These are phyloP conservation scores for Talaromyces proteolyticus DNA, from an alignment of 495 filamentous ascomycete genomes.

Conservation along the genomic window DNA sequence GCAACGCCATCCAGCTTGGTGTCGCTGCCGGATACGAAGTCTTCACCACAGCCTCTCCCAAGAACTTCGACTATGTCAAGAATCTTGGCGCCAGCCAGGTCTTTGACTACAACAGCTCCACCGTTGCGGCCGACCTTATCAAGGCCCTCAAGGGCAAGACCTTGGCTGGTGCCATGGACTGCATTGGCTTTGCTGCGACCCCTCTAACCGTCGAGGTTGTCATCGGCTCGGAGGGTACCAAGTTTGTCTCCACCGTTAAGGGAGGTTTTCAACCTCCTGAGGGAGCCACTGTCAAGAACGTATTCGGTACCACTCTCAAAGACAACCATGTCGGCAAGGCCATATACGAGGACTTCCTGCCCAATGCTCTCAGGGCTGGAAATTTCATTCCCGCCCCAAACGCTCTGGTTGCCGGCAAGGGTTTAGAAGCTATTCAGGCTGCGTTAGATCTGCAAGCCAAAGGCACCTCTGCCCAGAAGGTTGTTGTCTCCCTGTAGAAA, in stretches of 20 bases:
- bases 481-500: constrained; percentile 5
- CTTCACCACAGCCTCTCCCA: constrained; percentile 37
- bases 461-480: constrained; percentile 1
- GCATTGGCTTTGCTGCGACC: not conserved
- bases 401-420: not conserved
- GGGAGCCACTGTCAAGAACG: not conserved
- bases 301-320: not conserved
- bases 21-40: constrained; percentile 33
- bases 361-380: not conserved
- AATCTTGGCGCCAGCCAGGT: constrained; percentile 34
- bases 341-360: constrained; percentile 5
- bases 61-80: constrained; percentile 36
- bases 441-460: not conserved
- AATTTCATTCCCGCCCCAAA: constrained; percentile 1
- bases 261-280: constrained; percentile 2
- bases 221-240: not conserved
- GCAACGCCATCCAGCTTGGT: constrained; percentile 33
- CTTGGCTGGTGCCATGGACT: not conserved
- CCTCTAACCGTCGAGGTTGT: not conserved
- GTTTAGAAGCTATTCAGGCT: not conserved
- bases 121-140: constrained; percentile 22
- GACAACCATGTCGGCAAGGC: not conserved
- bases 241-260: constrained; percentile 3
- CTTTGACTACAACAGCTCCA: constrained; percentile 35
- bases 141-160: not conserved